These are phyloP conservation scores for Vitis hybrid DNA, from an alignment of 177 flowering plant species.

Conservation along the genomic window DNA sequence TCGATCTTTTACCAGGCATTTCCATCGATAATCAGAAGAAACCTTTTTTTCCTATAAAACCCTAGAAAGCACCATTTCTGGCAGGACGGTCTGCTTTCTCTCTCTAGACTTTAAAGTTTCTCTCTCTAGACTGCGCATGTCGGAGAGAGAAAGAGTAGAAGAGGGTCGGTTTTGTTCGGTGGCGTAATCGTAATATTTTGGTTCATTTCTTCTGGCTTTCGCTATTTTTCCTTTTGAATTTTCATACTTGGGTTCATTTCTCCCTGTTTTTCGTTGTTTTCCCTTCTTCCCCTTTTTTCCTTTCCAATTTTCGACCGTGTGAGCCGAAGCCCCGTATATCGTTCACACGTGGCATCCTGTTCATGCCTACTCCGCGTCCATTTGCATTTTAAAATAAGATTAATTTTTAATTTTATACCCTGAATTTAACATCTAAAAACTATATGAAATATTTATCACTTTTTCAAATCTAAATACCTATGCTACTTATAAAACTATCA, in stretches of 20 bases:
- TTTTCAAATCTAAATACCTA: no score
- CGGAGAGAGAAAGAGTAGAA: constrained; percentile 22
- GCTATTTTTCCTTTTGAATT: no score
- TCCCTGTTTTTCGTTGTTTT: not conserved
- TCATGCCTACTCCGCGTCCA: no score
- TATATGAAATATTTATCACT: no score
- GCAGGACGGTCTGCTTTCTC: not conserved
- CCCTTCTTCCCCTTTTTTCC: not conserved
- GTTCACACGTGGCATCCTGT: not conserved
- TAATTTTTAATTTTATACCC: no score
- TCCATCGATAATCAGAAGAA: constrained; percentile 46
- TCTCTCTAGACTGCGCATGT: constrained; percentile 24
- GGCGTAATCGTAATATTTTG: constrained; percentile 21
- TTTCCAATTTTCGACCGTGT: not conserved
- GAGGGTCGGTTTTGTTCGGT: constrained; percentile 8
- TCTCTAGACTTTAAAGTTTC: constrained; percentile 9
- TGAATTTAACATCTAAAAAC: no score
- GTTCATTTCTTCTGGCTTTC: not conserved
- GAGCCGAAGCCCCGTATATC: not conserved
- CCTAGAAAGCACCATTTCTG: constrained; percentile 32
- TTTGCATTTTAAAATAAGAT: no score
- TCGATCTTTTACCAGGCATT: constrained; percentile 73
- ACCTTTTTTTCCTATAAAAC: constrained; percentile 2
- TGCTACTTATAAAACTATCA: no score
- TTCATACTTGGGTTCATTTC: no score